phyloP scores from a whole-genome alignment of 139 green algal genomes.

The Auxenochlorella pyrenoidosa region DNA sequence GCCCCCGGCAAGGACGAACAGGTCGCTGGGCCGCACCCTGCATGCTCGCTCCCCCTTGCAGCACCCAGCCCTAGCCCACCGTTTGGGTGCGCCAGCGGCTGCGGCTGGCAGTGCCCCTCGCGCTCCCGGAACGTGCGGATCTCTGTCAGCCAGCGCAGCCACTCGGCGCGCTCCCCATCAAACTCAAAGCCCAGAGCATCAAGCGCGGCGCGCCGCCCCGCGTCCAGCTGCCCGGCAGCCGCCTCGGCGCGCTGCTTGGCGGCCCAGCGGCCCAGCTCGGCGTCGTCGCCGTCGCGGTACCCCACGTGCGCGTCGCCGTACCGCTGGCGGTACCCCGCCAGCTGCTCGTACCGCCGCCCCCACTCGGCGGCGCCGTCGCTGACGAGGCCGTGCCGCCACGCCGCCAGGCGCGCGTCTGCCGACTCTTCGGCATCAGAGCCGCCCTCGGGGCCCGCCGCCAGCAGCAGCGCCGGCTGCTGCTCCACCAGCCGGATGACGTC shows the following conservation, averaged over 20 bases:
- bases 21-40: neutral
- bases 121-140: slow-evolving; percentile 53
- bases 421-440: slow-evolving; percentile 15
- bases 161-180: slow-evolving; percentile 74
- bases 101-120: slow-evolving; percentile 61
- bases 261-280: slow-evolving; percentile 66
- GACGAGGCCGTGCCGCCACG: slow-evolving; percentile 73
- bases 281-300: slow-evolving; percentile 61
- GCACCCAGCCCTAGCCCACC: neutral
- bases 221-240: slow-evolving; percentile 35
- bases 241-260: slow-evolving; percentile 63
- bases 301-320: slow-evolving; percentile 75
- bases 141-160: slow-evolving; percentile 71
- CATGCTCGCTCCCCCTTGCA: neutral
- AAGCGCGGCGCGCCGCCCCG: neutral
- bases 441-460: slow-evolving; percentile 32
- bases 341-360: slow-evolving; percentile 48
- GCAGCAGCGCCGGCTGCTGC: slow-evolving; percentile 67
- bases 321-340: slow-evolving; percentile 57
- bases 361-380: slow-evolving; percentile 67
- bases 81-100: slow-evolving; percentile 46
- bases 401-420: slow-evolving; percentile 34
- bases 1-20: too few species aligned
- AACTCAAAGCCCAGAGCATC: slow-evolving; percentile 69
- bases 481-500: slow-evolving; percentile 63